These are phyloP conservation scores for Sugiyamaella xylanicola DNA, from an alignment of 1,139 yeast genomes.

Conservation along the genomic window DNA sequence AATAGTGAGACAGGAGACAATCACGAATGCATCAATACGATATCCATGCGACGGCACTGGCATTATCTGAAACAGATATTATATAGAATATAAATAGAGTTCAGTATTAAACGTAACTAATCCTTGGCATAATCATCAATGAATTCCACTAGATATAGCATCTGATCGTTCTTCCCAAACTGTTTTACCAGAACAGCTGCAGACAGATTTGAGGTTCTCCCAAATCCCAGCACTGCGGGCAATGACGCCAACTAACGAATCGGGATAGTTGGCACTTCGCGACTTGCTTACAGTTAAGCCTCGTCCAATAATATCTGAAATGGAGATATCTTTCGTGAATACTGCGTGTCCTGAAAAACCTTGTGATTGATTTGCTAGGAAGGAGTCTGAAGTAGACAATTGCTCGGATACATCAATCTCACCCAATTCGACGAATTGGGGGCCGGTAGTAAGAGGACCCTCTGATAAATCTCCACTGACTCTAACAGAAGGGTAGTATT, in stretches of 20 bases:
- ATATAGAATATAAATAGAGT: neutral
- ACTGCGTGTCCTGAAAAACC: slow-evolving; percentile 62
- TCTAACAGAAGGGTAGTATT: slow-evolving; percentile 69
- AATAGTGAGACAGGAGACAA: neutral
- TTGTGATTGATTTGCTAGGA: slow-evolving; percentile 28
- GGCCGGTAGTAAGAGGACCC: slow-evolving; percentile 76
- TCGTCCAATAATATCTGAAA: slow-evolving; percentile 76
- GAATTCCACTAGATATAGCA: slow-evolving; percentile 57
- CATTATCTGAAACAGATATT: neutral
- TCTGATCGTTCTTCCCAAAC: slow-evolving; percentile 93
- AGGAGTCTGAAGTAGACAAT: slow-evolving; percentile 44
- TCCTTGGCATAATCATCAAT: slow-evolving; percentile 2
- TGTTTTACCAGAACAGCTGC: slow-evolving; percentile 93
- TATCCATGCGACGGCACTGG: neutral
- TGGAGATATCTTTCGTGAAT: slow-evolving; percentile 50
- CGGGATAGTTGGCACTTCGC: slow-evolving; percentile 43
- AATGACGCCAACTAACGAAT: slow-evolving; percentile 75
- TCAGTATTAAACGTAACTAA: neutral
- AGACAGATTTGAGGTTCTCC: slow-evolving; percentile 92
- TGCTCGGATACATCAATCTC: slow-evolving; percentile 47
- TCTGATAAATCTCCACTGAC: slow-evolving; percentile 72
- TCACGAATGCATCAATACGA: neutral
- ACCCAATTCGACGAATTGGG: slow-evolving; percentile 46
- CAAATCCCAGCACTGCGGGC: slow-evolving; percentile 97
- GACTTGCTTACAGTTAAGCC: slow-evolving; percentile 60